phyloP scores from a whole-genome alignment of 164 flowering plant genomes.

The Cinnamomum micranthum region DNA sequence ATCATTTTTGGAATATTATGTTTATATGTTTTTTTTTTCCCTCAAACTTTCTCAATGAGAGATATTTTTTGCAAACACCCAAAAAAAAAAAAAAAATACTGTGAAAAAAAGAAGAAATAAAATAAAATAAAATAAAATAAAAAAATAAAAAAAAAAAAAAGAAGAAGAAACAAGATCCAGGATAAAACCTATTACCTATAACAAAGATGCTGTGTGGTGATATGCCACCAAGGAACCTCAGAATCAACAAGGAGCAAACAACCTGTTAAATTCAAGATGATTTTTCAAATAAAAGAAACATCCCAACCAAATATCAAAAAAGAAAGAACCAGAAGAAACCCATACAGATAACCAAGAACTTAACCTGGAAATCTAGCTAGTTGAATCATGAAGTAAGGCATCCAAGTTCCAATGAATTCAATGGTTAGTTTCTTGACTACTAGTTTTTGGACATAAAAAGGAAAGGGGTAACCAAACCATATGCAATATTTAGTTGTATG shows the following conservation, averaged over 20 bases:
- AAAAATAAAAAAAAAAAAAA: too few relatives aligned
- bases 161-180: not conserved
- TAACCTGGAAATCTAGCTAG: not conserved
- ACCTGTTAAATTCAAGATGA: slow-evolving; percentile 39
- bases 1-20: too few relatives aligned
- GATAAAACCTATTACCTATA: slow-evolving; percentile 34
- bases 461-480: not conserved
- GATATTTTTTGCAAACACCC: too few relatives aligned
- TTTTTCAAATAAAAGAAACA: not conserved
- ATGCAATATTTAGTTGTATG: not conserved
- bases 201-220: slow-evolving; percentile 44
- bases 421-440: not conserved
- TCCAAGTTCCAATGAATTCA: not conserved
- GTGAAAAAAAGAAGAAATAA: not conserved
- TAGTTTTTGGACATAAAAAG: not conserved
- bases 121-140: too few relatives aligned
- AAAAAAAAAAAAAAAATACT: too few relatives aligned
- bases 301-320: not conserved
- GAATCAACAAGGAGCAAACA: slow-evolving; percentile 36
- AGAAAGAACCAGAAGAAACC: not conserved
- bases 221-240: slow-evolving; percentile 58
- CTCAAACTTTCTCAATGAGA: too few relatives aligned
- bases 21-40: too few relatives aligned
- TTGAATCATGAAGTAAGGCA: not conserved
- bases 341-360: too few relatives aligned